Percentiles rank a stretch among this genome's conserved stretches.
Conservation (phyloP, 78 protist species). For the Chrysochromulina tobinii region DNA sequence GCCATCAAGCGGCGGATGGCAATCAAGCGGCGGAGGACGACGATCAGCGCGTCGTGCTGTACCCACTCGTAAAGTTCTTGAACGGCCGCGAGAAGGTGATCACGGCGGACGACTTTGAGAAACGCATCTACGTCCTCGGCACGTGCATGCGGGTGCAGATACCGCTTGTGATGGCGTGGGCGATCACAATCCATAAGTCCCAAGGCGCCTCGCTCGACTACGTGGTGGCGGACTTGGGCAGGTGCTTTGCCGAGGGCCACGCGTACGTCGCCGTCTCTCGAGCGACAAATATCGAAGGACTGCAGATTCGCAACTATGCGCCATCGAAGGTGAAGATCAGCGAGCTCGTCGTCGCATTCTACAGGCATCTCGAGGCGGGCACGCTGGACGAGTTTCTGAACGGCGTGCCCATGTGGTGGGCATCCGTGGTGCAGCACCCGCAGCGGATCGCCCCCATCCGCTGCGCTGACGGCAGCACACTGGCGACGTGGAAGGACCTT, state of each 20-base stretch:
- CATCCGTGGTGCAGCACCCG: not conserved
- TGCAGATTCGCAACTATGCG: constrained; percentile 3
- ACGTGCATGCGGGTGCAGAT: constrained; percentile 62
- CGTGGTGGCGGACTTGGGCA: constrained; percentile 57
- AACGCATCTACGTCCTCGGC: not conserved
- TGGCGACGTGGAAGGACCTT: too few relatives aligned
- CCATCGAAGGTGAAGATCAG: not conserved
- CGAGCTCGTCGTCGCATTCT: not conserved
- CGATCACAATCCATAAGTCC: constrained; percentile 86
- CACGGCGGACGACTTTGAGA: not conserved
- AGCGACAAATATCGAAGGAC: constrained; percentile 54
- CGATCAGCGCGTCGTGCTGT: not conserved
- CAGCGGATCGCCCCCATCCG: too few relatives aligned
- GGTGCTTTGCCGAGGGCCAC: constrained; percentile 81
- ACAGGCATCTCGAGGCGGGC: not conserved
- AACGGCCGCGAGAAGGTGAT: not conserved
- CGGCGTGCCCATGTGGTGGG: not conserved
- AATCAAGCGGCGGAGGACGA: not conserved
- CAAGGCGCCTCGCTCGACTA: constrained; percentile 89
- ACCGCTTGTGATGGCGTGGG: constrained; percentile 92
- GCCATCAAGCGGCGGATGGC: not conserved
- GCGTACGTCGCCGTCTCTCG: constrained; percentile 91
- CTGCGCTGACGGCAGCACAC: too few relatives aligned
- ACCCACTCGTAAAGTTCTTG: constrained; percentile 6
- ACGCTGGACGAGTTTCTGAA: not conserved